Evolutionary conservation across 495 filamentous ascomycete genomes (phyloP).

Genomic region (Achaetomiella virescens): DNA sequence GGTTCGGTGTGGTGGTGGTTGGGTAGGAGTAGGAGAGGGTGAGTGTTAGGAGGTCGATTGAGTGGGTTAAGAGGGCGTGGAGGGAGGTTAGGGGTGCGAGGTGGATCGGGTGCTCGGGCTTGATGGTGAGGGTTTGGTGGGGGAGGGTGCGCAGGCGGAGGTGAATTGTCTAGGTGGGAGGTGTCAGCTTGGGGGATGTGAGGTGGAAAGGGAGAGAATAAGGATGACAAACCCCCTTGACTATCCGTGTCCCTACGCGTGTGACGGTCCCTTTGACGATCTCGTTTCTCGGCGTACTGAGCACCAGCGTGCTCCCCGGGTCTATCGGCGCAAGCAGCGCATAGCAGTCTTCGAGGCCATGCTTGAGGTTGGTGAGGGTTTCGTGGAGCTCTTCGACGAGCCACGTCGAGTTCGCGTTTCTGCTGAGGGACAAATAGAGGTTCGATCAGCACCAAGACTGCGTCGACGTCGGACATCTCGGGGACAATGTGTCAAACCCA

Average conservation of each 20-base stretch:
- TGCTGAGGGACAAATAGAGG: slow-evolving; percentile 32
- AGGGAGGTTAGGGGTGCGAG: slow-evolving; percentile 66
- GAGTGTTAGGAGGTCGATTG: slow-evolving; percentile 72
- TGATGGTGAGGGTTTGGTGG: slow-evolving; percentile 45
- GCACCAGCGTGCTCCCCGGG: slow-evolving; percentile 75
- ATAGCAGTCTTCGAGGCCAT: slow-evolving; percentile 83
- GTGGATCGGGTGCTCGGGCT: slow-evolving; percentile 50
- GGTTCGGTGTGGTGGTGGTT: slow-evolving; percentile 49
- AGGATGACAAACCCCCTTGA: slow-evolving; percentile 57
- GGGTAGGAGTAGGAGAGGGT: slow-evolving; percentile 53
- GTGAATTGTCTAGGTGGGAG: slow-evolving; percentile 35
- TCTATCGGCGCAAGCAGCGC: slow-evolving; percentile 75
- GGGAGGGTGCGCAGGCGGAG: slow-evolving; percentile 45
- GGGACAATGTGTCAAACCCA: neutral
- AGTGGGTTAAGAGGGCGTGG: slow-evolving; percentile 65
- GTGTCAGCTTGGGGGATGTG: slow-evolving; percentile 1
- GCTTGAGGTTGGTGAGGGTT: slow-evolving; percentile 68
- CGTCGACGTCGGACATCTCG: slow-evolving; percentile 6
- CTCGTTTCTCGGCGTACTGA: slow-evolving; percentile 83
- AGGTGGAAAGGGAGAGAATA: neutral
- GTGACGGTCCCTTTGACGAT: slow-evolving; percentile 88
- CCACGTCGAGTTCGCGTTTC: slow-evolving; percentile 80
- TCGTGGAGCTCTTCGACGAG: slow-evolving; percentile 72
- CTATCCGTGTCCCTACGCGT: slow-evolving; percentile 66
- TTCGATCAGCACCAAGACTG: slow-evolving; percentile 33